Evolutionary conservation across 208 protist species (phyloP).

Genomic region (Acanthamoeba castellanii): DNA sequence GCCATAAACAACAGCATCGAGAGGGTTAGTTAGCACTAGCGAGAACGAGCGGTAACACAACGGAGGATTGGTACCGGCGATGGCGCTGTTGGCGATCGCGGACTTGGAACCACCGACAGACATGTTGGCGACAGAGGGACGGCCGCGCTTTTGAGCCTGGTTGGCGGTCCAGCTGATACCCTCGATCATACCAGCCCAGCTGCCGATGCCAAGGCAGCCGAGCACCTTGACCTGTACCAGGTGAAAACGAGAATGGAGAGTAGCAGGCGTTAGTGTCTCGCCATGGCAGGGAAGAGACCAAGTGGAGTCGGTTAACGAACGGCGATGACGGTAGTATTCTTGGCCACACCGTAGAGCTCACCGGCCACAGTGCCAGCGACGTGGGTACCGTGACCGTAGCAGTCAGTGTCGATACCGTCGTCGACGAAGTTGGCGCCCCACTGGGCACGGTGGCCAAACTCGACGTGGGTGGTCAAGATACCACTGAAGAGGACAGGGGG

Average conservation of each 20-base stretch:
- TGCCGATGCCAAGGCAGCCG: slow-evolving; percentile 58
- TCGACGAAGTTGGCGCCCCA: slow-evolving; percentile 73
- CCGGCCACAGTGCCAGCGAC: slow-evolving; percentile 68
- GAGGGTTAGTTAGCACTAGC: too few species aligned
- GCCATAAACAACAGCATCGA: too few species aligned
- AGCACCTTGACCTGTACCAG: slow-evolving; percentile 72
- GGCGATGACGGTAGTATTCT: slow-evolving; percentile 67
- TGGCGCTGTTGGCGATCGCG: slow-evolving; percentile 66
- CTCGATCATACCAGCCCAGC: slow-evolving; percentile 40
- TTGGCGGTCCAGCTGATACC: slow-evolving; percentile 72
- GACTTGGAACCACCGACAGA: slow-evolving; percentile 73
- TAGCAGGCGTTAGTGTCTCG: too few species aligned
- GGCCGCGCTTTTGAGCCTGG: slow-evolving; percentile 22
- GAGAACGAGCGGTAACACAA: too few species aligned
- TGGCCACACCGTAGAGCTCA: slow-evolving; percentile 69
- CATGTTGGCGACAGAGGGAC: slow-evolving; percentile 74
- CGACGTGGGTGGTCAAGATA: slow-evolving; percentile 8
- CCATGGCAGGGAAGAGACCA: too few species aligned
- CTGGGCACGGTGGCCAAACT: slow-evolving; percentile 52
- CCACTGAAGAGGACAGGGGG: too few species aligned
- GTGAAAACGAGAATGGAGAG: too few species aligned
- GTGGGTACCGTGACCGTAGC: slow-evolving; percentile 80
- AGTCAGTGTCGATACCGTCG: neutral
- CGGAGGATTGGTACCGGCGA: slow-evolving; percentile 41
- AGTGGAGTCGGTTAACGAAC: neutral